Conservation (phyloP, 2,329 filamentous ascomycete species). For the Penicillium sp. region DNA sequence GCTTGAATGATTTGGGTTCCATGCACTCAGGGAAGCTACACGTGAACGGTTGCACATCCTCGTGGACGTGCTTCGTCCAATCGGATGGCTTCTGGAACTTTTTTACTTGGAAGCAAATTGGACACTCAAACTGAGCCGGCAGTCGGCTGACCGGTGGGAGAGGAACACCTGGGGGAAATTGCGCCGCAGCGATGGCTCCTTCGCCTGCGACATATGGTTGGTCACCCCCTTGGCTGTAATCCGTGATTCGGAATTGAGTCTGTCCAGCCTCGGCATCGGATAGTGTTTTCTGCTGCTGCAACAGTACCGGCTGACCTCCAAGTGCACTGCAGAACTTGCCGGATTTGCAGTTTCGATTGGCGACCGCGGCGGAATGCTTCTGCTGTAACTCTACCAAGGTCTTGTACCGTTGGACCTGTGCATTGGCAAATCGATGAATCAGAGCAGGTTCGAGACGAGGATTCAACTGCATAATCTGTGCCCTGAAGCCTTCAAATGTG, state of each 20-base stretch:
- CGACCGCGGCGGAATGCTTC: slow-evolving; percentile 68
- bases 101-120: slow-evolving; percentile 82
- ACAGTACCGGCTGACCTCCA: slow-evolving; percentile 67
- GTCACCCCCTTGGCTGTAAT: slow-evolving; percentile 63
- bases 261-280: slow-evolving; percentile 63
- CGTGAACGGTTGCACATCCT: slow-evolving; percentile 90
- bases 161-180: slow-evolving; percentile 80
- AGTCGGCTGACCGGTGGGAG: slow-evolving; percentile 76
- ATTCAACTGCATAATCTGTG: slow-evolving; percentile 74
- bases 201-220: slow-evolving; percentile 70
- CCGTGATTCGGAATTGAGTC: slow-evolving; percentile 59
- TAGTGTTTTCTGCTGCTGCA: slow-evolving; percentile 58
- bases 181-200: slow-evolving; percentile 69
- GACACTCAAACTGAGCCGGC: slow-evolving; percentile 88
- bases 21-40: slow-evolving; percentile 85
- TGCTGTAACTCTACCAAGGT: slow-evolving; percentile 70
- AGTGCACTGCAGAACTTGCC: slow-evolving; percentile 66
- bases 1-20: slow-evolving; percentile 89
- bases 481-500: slow-evolving; percentile 74
- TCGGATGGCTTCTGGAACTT: slow-evolving; percentile 89
- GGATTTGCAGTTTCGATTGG: slow-evolving; percentile 62
- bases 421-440: slow-evolving; percentile 79
- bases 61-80: slow-evolving; percentile 95
- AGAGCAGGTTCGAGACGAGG: slow-evolving; percentile 71
- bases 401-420: slow-evolving; percentile 80